Conservation (phyloP, 176 grass and related monocot genomes). For the Phyllostachys edulis region DNA sequence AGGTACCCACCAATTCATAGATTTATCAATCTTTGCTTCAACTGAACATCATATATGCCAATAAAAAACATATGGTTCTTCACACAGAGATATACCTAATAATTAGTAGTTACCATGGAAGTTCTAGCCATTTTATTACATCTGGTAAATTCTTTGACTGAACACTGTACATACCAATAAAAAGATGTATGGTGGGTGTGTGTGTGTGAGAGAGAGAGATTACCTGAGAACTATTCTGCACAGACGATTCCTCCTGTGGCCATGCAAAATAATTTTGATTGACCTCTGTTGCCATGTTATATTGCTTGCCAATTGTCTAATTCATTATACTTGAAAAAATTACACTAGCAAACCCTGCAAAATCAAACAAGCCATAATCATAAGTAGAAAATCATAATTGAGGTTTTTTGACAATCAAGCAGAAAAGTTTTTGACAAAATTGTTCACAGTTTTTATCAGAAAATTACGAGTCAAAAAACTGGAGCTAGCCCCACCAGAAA, state of each 20-base stretch:
- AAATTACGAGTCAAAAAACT: neutral
- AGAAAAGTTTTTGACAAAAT: neutral
- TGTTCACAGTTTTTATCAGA: neutral
- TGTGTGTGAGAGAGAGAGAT: constrained; percentile 25
- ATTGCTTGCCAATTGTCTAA: constrained; percentile 26
- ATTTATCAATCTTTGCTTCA: neutral
- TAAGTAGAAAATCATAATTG: neutral
- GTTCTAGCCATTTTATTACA: constrained; percentile 5
- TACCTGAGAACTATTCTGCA: constrained; percentile 71
- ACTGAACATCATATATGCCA: neutral
- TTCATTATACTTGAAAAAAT: constrained; percentile 28
- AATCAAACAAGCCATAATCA: constrained; percentile 22
- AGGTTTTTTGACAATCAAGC: neutral
- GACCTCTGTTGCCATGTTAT: constrained; percentile 79
- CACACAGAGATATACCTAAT: neutral
- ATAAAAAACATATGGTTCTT: neutral
- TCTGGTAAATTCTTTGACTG: neutral
- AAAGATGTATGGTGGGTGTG: constrained; percentile 1
- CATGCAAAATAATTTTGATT: constrained; percentile 86
- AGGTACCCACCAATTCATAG: neutral
- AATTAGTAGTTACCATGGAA: neutral
- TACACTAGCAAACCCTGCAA: constrained; percentile 32
- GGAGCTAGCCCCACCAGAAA: constrained; percentile 6
- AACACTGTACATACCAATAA: neutral
- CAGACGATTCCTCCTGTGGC: constrained; percentile 71